Percentiles rank a stretch among this genome's conserved stretches.
Evolutionary conservation across 83 land plant species (phyloP).

Genomic region (Picea engelmannii): DNA sequence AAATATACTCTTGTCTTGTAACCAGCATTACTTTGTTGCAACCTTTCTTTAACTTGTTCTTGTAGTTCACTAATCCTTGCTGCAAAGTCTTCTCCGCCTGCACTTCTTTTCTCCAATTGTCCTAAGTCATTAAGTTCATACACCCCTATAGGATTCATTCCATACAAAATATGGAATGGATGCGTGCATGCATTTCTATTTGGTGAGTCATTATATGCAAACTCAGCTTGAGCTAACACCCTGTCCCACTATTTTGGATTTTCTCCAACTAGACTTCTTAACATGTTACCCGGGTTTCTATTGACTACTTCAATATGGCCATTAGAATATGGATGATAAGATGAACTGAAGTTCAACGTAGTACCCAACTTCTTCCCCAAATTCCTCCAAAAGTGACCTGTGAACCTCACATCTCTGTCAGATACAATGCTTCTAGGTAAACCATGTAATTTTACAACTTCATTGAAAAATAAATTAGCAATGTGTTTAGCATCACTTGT

Average conservation of each 20-base stretch:
- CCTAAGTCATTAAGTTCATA: constrained; percentile 15
- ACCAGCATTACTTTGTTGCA: too few species aligned
- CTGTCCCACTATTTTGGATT: constrained; percentile 9
- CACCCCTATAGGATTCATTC: constrained; percentile 13
- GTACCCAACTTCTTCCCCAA: neutral
- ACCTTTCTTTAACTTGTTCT: neutral
- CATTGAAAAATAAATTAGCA: constrained; percentile 5
- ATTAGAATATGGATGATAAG: constrained; percentile 15
- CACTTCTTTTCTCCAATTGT: neutral
- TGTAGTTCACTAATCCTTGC: constrained; percentile 19
- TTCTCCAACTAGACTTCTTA: neutral
- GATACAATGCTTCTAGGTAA: constrained; percentile 5
- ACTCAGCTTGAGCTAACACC: constrained; percentile 11
- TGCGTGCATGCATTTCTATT: neutral
- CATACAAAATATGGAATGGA: constrained; percentile 23
- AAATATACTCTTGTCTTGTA: neutral
- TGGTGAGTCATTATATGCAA: constrained; percentile 20
- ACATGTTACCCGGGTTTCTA: neutral
- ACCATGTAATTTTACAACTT: neutral
- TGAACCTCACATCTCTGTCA: constrained; percentile 2
- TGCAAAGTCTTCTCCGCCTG: constrained; percentile 11
- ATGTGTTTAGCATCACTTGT: constrained; percentile 18
- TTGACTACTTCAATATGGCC: neutral
- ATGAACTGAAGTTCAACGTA: neutral
- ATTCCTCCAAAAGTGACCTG: neutral